These are phyloP conservation scores for Curvularia eragrostidis DNA, from an alignment of 2,329 filamentous ascomycete species.

Conservation along the genomic window DNA sequence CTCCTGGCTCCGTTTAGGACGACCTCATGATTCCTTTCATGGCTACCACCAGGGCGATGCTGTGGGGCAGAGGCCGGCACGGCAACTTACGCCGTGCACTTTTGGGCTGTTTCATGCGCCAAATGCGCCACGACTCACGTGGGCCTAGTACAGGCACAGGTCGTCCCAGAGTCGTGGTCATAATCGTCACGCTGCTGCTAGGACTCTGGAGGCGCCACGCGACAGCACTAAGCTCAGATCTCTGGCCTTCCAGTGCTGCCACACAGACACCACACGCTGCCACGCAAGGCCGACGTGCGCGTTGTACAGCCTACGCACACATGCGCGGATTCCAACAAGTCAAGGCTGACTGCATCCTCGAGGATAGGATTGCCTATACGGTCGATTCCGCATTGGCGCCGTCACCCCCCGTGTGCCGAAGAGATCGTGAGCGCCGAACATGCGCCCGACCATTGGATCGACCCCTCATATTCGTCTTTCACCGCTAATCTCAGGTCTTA, in stretches of 20 bases:
- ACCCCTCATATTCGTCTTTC: slow-evolving; percentile 11
- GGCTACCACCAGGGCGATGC: slow-evolving; percentile 10
- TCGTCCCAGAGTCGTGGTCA: slow-evolving; percentile 20
- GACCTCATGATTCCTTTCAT: slow-evolving; percentile 1
- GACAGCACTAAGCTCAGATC: slow-evolving; percentile 19
- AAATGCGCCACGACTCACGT: slow-evolving; percentile 22
- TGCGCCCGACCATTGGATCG: slow-evolving; percentile 23
- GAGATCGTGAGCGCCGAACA: slow-evolving; percentile 16
- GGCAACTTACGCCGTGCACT: slow-evolving; percentile 10
- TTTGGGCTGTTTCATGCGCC: slow-evolving; percentile 11
- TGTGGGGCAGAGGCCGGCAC: slow-evolving; percentile 7
- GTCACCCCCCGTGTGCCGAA: slow-evolving; percentile 16
- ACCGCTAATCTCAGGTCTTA: slow-evolving; percentile 11
- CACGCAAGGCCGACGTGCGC: slow-evolving; percentile 18
- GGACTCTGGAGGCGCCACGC: slow-evolving; percentile 21
- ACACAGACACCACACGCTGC: slow-evolving; percentile 18
- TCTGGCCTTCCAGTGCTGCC: slow-evolving; percentile 15
- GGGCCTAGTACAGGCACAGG: slow-evolving; percentile 9
- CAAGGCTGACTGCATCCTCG: slow-evolving; percentile 18
- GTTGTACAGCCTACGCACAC: slow-evolving; percentile 17
- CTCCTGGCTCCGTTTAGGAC: slow-evolving; percentile 21
- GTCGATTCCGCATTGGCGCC: slow-evolving; percentile 15
- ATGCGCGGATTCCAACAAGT: slow-evolving; percentile 7
- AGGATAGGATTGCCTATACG: slow-evolving; percentile 17
- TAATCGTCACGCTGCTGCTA: slow-evolving; percentile 14